A percentile compares a stretch with the other conserved stretches of the same genome.
These are phyloP conservation scores for Penicillium digitatum DNA, from an alignment of 2,329 filamentous ascomycete genomes.

Conservation along the genomic window DNA sequence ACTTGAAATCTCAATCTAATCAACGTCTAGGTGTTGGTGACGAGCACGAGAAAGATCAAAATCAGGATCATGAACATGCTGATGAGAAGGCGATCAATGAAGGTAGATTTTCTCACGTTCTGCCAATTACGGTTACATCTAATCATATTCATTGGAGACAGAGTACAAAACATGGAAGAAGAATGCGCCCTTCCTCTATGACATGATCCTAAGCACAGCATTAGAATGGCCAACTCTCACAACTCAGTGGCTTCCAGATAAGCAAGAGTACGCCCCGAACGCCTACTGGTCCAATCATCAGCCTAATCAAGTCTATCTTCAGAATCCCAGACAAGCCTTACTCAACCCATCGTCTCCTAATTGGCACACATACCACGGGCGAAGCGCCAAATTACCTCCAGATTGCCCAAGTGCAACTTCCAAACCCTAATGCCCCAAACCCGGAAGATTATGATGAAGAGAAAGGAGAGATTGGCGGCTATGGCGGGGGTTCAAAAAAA, in stretches of 20 bases:
- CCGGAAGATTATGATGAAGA: slow-evolving; percentile 86
- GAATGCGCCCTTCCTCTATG: slow-evolving; percentile 96
- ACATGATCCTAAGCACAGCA: slow-evolving; percentile 92
- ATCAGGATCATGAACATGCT: slow-evolving; percentile 68
- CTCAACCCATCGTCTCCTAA: slow-evolving; percentile 79
- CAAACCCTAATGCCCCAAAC: slow-evolving; percentile 68
- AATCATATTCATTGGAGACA: slow-evolving; percentile 32
- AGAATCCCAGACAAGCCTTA: slow-evolving; percentile 79
- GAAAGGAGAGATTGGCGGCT: slow-evolving; percentile 87
- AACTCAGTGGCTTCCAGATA: slow-evolving; percentile 96
- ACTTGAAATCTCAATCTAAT: slow-evolving; percentile 22
- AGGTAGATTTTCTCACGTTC: slow-evolving; percentile 48
- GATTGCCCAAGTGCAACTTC: slow-evolving; percentile 90
- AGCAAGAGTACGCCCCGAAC: slow-evolving; percentile 61
- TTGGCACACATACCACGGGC: slow-evolving; percentile 91
- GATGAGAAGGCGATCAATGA: slow-evolving; percentile 93
- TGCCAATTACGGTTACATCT: slow-evolving; percentile 1
- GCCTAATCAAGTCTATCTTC: slow-evolving; percentile 3
- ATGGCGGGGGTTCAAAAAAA: slow-evolving; percentile 68
- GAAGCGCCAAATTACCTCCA: slow-evolving; percentile 86
- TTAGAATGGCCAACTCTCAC: slow-evolving; percentile 97
- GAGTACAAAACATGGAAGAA: slow-evolving; percentile 99
- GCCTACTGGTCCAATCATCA: neutral
- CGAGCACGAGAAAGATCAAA: slow-evolving; percentile 33
- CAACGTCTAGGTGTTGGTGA: slow-evolving; percentile 26